Conservation (phyloP, 225 moss, liverwort and hornwort species). For the Thuidium tamariscinum region DNA sequence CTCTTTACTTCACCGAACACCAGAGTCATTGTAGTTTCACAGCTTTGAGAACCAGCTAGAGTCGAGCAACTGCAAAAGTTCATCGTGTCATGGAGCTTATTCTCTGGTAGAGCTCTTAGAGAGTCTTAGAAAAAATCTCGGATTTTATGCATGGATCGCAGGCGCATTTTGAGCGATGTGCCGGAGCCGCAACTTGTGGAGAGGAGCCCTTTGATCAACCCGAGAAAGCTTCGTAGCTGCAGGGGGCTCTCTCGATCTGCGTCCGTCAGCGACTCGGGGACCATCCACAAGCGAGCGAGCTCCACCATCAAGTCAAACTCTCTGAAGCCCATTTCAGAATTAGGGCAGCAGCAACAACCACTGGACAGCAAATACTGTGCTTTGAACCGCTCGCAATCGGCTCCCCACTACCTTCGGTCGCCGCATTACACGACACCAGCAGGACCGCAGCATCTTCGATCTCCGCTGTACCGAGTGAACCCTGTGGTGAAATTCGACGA, state of each 20-base stretch:
- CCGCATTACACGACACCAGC: background rate
- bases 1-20: background rate
- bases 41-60: background rate
- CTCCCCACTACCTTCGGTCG: background rate
- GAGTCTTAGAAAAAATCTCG: background rate
- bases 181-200: background rate
- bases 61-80: background rate
- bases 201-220: slow-evolving; percentile 11
- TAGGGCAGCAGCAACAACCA: background rate
- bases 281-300: background rate
- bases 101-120: background rate
- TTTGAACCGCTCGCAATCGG: slow-evolving; percentile 20
- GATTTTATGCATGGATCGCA: slow-evolving; percentile 9
- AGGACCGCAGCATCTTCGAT: background rate
- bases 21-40: background rate
- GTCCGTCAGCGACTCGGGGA: background rate
- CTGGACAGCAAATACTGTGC: background rate
- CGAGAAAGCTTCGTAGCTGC: slow-evolving; percentile 14
- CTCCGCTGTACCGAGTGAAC: slow-evolving; percentile 24
- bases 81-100: background rate
- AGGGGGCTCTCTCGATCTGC: background rate
- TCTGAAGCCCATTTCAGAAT: background rate
- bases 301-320: background rate
- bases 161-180: background rate
- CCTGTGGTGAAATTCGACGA: slow-evolving; percentile 9